phyloP scores from a whole-genome alignment of 306 rosid species.

The Prinsepia uniflora region DNA sequence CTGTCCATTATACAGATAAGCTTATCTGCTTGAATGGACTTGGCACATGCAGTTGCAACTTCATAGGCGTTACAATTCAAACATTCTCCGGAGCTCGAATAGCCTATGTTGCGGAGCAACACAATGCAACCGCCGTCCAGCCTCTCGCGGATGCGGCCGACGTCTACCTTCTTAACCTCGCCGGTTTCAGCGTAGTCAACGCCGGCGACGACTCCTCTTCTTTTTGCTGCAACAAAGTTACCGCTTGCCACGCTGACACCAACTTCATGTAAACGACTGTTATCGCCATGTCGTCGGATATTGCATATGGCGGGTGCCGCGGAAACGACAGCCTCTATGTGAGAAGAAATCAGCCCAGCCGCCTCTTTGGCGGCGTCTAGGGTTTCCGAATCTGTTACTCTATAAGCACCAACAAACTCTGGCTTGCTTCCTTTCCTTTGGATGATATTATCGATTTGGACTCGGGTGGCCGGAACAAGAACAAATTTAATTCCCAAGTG shows the following conservation, averaged over 20 bases:
- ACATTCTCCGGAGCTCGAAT: constrained; percentile 95
- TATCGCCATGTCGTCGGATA: constrained; percentile 89
- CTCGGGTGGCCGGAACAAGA: constrained; percentile 87
- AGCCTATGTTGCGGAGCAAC: constrained; percentile 88
- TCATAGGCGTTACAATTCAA: constrained; percentile 97
- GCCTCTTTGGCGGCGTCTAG: constrained; percentile 92
- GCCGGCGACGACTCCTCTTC: constrained; percentile 85
- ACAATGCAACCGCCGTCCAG: constrained; percentile 92
- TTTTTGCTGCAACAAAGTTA: constrained; percentile 95
- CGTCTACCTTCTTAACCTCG: constrained; percentile 87
- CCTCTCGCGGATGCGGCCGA: constrained; percentile 81
- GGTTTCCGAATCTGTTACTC: constrained; percentile 72
- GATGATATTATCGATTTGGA: constrained; percentile 62
- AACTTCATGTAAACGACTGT: constrained; percentile 86
- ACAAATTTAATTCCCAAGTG: constrained; percentile 87
- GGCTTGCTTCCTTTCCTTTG: constrained; percentile 56
- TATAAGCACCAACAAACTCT: constrained; percentile 71
- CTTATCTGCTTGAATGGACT: constrained; percentile 89
- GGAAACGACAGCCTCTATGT: constrained; percentile 89
- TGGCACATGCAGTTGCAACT: constrained; percentile 94
- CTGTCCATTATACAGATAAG: constrained; percentile 91
- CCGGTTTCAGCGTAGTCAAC: constrained; percentile 97
- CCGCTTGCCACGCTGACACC: constrained; percentile 97
- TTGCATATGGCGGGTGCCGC: constrained; percentile 93
- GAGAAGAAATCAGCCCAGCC: constrained; percentile 73